phyloP scores from a whole-genome alignment of 495 filamentous ascomycete species.

The Evernia prunastri region DNA sequence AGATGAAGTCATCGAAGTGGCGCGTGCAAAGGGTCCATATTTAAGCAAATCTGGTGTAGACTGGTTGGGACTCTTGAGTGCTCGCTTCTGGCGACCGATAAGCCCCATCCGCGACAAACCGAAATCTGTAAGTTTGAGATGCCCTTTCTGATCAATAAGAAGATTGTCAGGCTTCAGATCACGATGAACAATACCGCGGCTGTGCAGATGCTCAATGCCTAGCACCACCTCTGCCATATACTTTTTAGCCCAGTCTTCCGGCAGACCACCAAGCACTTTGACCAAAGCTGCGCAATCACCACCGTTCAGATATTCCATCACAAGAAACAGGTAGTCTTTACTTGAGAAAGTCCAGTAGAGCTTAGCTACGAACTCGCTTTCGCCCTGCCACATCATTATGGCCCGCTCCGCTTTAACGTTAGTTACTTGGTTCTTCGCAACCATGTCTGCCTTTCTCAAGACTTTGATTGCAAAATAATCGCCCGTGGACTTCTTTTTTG shows the following conservation, averaged over 20 bases:
- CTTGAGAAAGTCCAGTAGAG: slow-evolving; percentile 99
- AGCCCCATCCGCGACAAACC: slow-evolving; percentile 96
- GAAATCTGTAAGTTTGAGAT: slow-evolving; percentile 96
- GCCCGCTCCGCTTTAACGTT: slow-evolving; percentile 98
- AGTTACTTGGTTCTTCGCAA: slow-evolving; percentile 98
- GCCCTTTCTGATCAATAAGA: slow-evolving; percentile 92
- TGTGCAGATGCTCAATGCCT: slow-evolving; percentile 91
- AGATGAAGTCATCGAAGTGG: slow-evolving; percentile 81
- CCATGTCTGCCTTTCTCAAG: slow-evolving; percentile 97
- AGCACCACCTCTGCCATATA: slow-evolving; percentile 94
- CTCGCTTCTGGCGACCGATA: slow-evolving; percentile 90
- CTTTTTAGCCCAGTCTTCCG: slow-evolving; percentile 96
- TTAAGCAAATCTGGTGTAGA: slow-evolving; percentile 85
- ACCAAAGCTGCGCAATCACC: slow-evolving; percentile 95
- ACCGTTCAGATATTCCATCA: slow-evolving; percentile 98
- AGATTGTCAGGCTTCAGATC: slow-evolving; percentile 97
- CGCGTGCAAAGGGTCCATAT: slow-evolving; percentile 80
- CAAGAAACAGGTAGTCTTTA: slow-evolving; percentile 96
- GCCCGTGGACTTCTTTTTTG: slow-evolving; percentile 96
- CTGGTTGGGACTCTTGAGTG: slow-evolving; percentile 73
- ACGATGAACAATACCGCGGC: slow-evolving; percentile 88
- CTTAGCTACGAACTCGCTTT: slow-evolving; percentile 98
- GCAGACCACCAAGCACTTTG: slow-evolving; percentile 81
- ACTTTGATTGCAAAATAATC: slow-evolving; percentile 99
- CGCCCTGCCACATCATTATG: slow-evolving; percentile 99